phyloP scores from a whole-genome alignment of 352 stramenopile genomes.

The Globisporangium splendens region DNA sequence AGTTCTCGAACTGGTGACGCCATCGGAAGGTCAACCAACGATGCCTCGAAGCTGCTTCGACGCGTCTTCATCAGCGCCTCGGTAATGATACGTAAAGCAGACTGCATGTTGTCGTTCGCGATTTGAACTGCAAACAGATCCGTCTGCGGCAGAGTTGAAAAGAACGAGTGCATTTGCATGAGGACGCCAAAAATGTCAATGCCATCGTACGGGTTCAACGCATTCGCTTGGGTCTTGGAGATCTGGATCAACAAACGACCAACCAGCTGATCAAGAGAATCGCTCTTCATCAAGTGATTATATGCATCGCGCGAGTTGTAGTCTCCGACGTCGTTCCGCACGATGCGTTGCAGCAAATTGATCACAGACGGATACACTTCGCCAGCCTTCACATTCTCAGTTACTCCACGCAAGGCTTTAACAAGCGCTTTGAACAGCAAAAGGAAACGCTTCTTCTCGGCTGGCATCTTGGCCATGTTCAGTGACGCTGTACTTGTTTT shows the following conservation, averaged over 20 bases:
- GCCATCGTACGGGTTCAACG: conserved; percentile 63
- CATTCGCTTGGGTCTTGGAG: conserved; percentile 48
- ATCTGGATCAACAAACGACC: conserved; percentile 70
- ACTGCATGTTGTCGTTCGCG: conserved; percentile 74
- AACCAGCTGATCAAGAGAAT: conserved; percentile 77
- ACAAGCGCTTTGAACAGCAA: conserved; percentile 73
- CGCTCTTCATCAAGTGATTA: conserved; percentile 70
- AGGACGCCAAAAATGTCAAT: conserved; percentile 81
- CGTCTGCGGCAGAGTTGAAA: conserved; percentile 60
- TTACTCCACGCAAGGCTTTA: conserved; percentile 53
- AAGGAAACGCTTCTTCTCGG: conserved; percentile 56
- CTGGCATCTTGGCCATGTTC: conserved; percentile 35
- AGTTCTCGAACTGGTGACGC: conserved; percentile 50
- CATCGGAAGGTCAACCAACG: conserved; percentile 55
- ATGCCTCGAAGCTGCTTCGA: conserved; percentile 44
- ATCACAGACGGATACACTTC: conserved; percentile 78
- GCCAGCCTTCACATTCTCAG: conserved; percentile 52
- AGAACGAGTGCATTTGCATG: conserved; percentile 87
- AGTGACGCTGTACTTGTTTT: conserved; percentile 33
- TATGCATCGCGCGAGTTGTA: conserved; percentile 71
- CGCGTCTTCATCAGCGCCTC: conserved; percentile 56
- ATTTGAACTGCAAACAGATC: conserved; percentile 71
- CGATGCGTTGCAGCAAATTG: conserved; percentile 74
- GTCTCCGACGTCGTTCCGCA: conserved; percentile 75
- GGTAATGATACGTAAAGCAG: conserved; percentile 62